Conservation (phyloP, 1,284 basidiomycete species). For the Ustilago crameri region DNA sequence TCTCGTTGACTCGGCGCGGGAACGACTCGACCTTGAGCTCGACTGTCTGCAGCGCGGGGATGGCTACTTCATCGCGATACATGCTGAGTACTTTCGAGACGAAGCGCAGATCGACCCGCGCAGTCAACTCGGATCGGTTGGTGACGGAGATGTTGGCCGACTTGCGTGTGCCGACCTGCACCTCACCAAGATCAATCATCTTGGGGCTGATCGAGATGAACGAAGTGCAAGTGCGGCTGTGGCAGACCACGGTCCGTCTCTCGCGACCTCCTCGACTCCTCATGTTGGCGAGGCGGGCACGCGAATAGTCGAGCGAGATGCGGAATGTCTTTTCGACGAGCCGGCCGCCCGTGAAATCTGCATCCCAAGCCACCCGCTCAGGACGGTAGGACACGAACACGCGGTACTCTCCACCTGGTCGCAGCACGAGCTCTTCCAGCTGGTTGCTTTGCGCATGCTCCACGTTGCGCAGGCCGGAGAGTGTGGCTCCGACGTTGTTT, state of each 20-base stretch:
- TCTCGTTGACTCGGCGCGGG: constrained; percentile 71
- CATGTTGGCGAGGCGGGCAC: constrained; percentile 56
- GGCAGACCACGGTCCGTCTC: constrained; percentile 69
- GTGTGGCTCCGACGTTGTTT: constrained; percentile 18
- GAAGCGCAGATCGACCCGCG: constrained; percentile 71
- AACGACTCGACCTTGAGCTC: constrained; percentile 71
- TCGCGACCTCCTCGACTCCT: constrained; percentile 63
- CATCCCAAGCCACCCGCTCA: constrained; percentile 61
- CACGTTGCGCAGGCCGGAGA: constrained; percentile 52
- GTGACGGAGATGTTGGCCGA: constrained; percentile 69
- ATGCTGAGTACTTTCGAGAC: constrained; percentile 72
- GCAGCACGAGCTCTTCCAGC: constrained; percentile 71
- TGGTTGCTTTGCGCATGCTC: constrained; percentile 68
- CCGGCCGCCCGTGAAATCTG: constrained; percentile 66
- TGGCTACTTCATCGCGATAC: constrained; percentile 70
- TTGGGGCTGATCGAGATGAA: constrained; percentile 69
- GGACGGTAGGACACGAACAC: constrained; percentile 71
- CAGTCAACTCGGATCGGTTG: constrained; percentile 70
- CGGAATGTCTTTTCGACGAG: constrained; percentile 69
- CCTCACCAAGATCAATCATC: constrained; percentile 71
- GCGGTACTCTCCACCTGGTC: constrained; percentile 71
- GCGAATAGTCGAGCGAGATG: constrained; percentile 70
- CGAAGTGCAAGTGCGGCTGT: constrained; percentile 71
- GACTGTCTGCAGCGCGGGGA: constrained; percentile 70
- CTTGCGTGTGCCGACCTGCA: constrained; percentile 71